Evolutionary conservation across 352 stramenopile genomes (phyloP).

Genomic region (Pelagophyceae sp.): DNA sequence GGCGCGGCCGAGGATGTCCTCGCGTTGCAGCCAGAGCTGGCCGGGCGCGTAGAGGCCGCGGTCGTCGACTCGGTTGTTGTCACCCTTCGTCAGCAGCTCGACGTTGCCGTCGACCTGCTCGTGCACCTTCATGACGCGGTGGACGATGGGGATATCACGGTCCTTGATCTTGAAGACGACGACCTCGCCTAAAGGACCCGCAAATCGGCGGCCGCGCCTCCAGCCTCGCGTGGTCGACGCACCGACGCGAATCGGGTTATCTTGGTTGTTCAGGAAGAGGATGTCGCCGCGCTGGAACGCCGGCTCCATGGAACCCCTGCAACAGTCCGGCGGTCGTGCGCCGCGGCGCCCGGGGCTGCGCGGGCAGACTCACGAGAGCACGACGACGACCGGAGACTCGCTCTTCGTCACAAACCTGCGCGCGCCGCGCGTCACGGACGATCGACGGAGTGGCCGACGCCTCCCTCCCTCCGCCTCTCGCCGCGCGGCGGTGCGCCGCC

Average conservation of each 20-base stretch:
- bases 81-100: conserved; percentile 95
- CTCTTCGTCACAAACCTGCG: conserved; percentile 15
- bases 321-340: background rate
- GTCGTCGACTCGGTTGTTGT: conserved; percentile 99
- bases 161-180: conserved; percentile 95
- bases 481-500: too few species aligned
- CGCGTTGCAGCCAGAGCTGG: conserved; percentile 93
- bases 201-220: conserved; percentile 57
- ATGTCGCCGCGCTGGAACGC: conserved; percentile 98
- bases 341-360: background rate
- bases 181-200: conserved; percentile 69
- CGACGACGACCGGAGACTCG: conserved; percentile 95
- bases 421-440: background rate
- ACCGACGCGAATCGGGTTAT: conserved; percentile 59
- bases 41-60: conserved; percentile 90
- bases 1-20: conserved; percentile 93
- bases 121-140: conserved; percentile 94
- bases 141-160: conserved; percentile 96
- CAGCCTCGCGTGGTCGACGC: too few species aligned
- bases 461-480: background rate
- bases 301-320: conserved; percentile 94
- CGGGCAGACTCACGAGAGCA: conserved; percentile 74
- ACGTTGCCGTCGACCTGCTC: conserved; percentile 72
- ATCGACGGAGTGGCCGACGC: background rate
- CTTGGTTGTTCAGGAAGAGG: conserved; percentile 91